Conservation (phyloP, 805 yeast genomes). For the Torulaspora quercuum region DNA sequence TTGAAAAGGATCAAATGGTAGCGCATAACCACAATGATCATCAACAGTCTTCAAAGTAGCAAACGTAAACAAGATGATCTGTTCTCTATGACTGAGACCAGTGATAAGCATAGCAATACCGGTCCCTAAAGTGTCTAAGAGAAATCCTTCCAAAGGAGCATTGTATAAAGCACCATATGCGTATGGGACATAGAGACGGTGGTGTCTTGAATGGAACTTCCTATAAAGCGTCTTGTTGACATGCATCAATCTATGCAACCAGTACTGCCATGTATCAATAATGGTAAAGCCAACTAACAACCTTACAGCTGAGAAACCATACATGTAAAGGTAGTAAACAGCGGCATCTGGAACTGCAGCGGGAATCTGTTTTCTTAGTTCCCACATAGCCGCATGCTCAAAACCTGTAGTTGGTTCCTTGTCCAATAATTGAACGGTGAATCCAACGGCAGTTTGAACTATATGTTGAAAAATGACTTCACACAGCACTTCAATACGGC, state of each 20-base stretch:
- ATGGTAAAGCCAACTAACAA: slow-evolving; percentile 62
- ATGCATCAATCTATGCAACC: slow-evolving; percentile 88
- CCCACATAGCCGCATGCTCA: slow-evolving; percentile 49
- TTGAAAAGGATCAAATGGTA: slow-evolving; percentile 92
- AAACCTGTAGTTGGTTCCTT: slow-evolving; percentile 50
- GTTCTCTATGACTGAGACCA: slow-evolving; percentile 71
- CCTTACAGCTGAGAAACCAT: slow-evolving; percentile 59
- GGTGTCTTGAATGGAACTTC: slow-evolving; percentile 90
- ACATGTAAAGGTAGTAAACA: slow-evolving; percentile 55
- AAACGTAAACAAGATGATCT: slow-evolving; percentile 69
- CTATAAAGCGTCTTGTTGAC: slow-evolving; percentile 69
- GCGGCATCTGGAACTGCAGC: slow-evolving; percentile 45
- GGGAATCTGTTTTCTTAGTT: slow-evolving; percentile 34
- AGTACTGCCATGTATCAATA: slow-evolving; percentile 94
- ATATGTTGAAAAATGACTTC: slow-evolving; percentile 85
- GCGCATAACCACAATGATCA: slow-evolving; percentile 96
- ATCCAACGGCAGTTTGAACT: slow-evolving; percentile 74
- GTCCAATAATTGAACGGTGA: slow-evolving; percentile 53
- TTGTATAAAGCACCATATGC: slow-evolving; percentile 96
- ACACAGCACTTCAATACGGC: slow-evolving; percentile 61
- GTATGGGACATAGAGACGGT: slow-evolving; percentile 89
- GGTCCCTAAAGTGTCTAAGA: slow-evolving; percentile 88
- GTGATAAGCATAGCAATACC: slow-evolving; percentile 71
- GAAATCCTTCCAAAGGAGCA: slow-evolving; percentile 89
- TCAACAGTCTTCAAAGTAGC: slow-evolving; percentile 96